Evolutionary conservation across 495 filamentous ascomycete species (phyloP).

Genomic region (Penicillium goetzii): DNA sequence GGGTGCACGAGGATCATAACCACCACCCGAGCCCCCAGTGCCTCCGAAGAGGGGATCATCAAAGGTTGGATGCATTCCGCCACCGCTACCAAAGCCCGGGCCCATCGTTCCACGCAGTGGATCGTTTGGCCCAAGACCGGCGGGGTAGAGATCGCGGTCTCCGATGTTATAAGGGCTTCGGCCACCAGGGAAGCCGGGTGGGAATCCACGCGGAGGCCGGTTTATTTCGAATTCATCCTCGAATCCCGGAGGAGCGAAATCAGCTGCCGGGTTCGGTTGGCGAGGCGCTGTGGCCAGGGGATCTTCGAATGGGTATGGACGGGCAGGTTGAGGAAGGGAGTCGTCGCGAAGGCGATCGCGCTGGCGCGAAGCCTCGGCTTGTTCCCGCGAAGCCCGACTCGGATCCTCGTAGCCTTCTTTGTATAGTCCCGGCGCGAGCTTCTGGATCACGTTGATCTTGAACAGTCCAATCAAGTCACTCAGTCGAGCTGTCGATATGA

Average conservation of each 20-base stretch:
- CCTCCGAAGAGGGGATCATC: constrained; percentile 90
- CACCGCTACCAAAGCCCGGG: constrained; percentile 56
- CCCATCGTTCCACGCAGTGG: constrained; percentile 70
- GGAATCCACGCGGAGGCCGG: constrained; percentile 60
- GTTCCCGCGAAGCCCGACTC: constrained; percentile 33
- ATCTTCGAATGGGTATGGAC: constrained; percentile 68
- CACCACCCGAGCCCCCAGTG: constrained; percentile 46
- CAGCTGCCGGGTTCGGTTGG: constrained; percentile 71
- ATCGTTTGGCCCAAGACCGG: constrained; percentile 82
- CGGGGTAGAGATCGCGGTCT: constrained; percentile 83
- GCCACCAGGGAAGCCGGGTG: constrained; percentile 47
- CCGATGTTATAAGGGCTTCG: constrained; percentile 70
- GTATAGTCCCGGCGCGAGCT: constrained; percentile 69
- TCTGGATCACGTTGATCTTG: constrained; percentile 79
- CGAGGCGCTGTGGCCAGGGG: constrained; percentile 65
- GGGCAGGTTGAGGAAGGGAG: constrained; percentile 58
- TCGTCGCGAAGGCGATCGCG: constrained; percentile 58
- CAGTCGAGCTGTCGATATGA: constrained; percentile 72
- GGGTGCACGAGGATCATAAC: constrained; percentile 50
- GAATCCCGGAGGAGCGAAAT: constrained; percentile 85
- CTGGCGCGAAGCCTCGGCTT: constrained; percentile 39
- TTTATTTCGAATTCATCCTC: constrained; percentile 92
- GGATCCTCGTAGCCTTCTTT: constrained; percentile 76
- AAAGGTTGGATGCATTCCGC: constrained; percentile 95
- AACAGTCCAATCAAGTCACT: constrained; percentile 67